Base-by-base conservation (phyloP, 176 grass and related monocot species). In the Oryza rufipogon region DNA sequence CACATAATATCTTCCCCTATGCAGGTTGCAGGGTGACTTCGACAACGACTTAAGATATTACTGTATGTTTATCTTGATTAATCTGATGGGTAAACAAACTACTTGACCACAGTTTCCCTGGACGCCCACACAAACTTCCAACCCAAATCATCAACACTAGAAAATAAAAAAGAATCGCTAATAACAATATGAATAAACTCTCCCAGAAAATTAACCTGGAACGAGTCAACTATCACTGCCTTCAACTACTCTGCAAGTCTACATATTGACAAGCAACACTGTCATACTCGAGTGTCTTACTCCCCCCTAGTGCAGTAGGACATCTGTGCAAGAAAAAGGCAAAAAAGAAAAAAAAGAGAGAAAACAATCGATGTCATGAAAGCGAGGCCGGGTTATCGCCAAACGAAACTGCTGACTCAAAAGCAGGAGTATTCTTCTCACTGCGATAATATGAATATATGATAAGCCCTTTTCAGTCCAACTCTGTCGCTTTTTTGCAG, bases 361-460 rank as follows among this genome's bases (percentile, higher is more conserved):
- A 47, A 51, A 42, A 6, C 36, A 16, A 45, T 63, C 23, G 15
- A 25, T 36, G 44, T 71, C 20, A 23, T n/a, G 11, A 30, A 69
- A 70, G 83, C 42, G 38, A 70, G 34, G 14, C 44, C 46, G 41
- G 14, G 23, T 30, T 5, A 34, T 70, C 66, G 25, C n/a, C 4
- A 77, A 70, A 70, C n/a, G 49, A 4, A 85, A 71, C 33, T n/a
- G 47, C 32, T 74, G 71, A 34, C 39, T 23, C n/a, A 23, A 32
- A 64, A 64, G 58, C 49, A 28, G 70, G 11, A 6, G 51, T 46
- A 5, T 71, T 73, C 6, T 46, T 83, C 30, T 63, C 23, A 9
- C 70, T 17, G 34, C 22, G 46, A 74, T 44, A 65, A 73, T 28
- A 28, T 28, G 28, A 28, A 28, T 28, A 28, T 26, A 48, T 20